These are phyloP conservation scores for Pilatotrama ljubarskyi DNA, from an alignment of 768 basidiomycete genomes.

Conservation along the genomic window DNA sequence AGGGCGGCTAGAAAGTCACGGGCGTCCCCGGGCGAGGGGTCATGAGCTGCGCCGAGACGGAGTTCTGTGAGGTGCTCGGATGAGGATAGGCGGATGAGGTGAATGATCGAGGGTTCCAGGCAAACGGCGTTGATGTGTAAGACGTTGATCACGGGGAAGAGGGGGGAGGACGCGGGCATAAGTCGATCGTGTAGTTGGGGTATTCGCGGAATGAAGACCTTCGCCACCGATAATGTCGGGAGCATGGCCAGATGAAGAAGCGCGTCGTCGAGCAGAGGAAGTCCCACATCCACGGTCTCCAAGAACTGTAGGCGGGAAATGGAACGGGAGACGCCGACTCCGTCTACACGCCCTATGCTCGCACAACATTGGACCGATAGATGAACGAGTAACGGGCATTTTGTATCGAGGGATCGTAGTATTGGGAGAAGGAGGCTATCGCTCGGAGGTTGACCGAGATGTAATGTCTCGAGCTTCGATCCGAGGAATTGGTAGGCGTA, in stretches of 20 bases:
- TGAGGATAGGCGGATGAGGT: slow-evolving; percentile 8
- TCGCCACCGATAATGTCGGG: slow-evolving; percentile 6
- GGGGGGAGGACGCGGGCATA: neutral
- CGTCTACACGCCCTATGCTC: slow-evolving; percentile 13
- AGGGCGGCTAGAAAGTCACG: slow-evolving; percentile 6
- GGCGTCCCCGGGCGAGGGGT: neutral
- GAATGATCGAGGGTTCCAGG: slow-evolving; percentile 1
- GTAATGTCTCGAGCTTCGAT: slow-evolving; percentile 15
- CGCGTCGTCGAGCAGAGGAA: slow-evolving; percentile 14
- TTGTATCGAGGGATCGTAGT: slow-evolving; percentile 12
- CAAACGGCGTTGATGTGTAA: slow-evolving; percentile 10
- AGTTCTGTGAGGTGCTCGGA: slow-evolving; percentile 14
- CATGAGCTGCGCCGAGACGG: slow-evolving; percentile 10
- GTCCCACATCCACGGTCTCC: slow-evolving; percentile 14
- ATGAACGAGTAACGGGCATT: slow-evolving; percentile 8
- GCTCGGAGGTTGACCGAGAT: slow-evolving; percentile 19
- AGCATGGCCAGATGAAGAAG: slow-evolving; percentile 8
- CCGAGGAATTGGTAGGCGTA: slow-evolving; percentile 17
- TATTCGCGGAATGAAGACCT: slow-evolving; percentile 11
- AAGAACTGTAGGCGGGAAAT: slow-evolving; percentile 6
- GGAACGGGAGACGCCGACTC: slow-evolving; percentile 4
- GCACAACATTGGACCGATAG: slow-evolving; percentile 19
- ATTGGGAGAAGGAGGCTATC: slow-evolving; percentile 14
- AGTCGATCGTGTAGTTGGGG: slow-evolving; percentile 10
- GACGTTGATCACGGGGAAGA: slow-evolving; percentile 5